Percentiles rank a stretch among this genome's conserved stretches.
Conservation (phyloP, 139 green algal species). For the Astrephomene gubernaculifera region DNA sequence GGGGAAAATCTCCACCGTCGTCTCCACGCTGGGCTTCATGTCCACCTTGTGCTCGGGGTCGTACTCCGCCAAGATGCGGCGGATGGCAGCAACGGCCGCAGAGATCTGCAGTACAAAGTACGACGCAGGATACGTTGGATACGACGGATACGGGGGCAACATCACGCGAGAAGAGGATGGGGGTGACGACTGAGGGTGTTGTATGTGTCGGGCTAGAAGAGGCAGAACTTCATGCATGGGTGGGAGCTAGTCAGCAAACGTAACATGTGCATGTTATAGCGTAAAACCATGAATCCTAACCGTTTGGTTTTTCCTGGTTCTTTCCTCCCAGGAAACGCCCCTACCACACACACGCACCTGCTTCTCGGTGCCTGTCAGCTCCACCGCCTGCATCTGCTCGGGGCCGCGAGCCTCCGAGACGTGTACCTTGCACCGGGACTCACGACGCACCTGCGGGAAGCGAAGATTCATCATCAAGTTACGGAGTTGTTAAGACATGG, state of each 20-base stretch:
- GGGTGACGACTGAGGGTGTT: too few relatives aligned
- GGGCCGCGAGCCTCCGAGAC: conserved; percentile 18
- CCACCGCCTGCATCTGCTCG: conserved; percentile 27
- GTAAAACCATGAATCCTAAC: too few relatives aligned
- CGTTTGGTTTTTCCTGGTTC: too few relatives aligned
- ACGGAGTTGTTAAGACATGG: background rate
- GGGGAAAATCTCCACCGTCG: conserved; percentile 43
- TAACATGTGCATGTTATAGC: too few relatives aligned
- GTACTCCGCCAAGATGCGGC: conserved; percentile 29
- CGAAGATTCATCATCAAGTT: background rate
- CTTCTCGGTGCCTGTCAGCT: conserved; percentile 40
- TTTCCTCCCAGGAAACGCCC: too few relatives aligned
- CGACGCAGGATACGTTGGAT: too few relatives aligned
- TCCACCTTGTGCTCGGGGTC: conserved; percentile 36
- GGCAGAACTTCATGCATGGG: too few relatives aligned
- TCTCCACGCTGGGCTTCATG: conserved; percentile 26
- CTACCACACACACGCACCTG: conserved; percentile 13
- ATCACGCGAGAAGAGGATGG: too few relatives aligned
- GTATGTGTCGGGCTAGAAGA: too few relatives aligned
- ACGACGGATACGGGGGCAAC: too few relatives aligned
- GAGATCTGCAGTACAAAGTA: background rate
- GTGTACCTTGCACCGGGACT: conserved; percentile 39
- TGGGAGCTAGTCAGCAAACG: too few relatives aligned
- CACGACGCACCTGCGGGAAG: conserved; percentile 17
- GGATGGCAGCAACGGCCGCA: background rate